Evolutionary conservation across 345 rosid genomes (phyloP), one percentile per base, ranked within the genome.

Genomic region (Cardiospermum halicacabum): DNA sequence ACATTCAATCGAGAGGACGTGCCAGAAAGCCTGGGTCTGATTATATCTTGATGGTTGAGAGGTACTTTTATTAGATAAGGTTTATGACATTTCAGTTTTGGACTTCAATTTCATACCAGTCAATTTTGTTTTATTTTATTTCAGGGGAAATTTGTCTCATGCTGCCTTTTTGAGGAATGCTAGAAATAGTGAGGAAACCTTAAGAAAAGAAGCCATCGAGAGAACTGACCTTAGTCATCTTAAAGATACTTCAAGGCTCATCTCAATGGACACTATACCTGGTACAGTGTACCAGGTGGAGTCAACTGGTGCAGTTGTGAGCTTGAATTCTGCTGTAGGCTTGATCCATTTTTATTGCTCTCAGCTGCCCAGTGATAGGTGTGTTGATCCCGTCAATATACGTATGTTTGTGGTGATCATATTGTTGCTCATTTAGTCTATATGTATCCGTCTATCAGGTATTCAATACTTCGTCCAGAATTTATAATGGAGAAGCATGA

Each of bases 1-100:
- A 94, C 70, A 94, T 94, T 75, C 99, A 94, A 80, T 94, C 99
- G 0, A 88, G 99, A 67, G 99, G 99, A 63, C 91, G 99, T 75
- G 99, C 99, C 55, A 85, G 99, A 81, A 94, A 94, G 78, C 97
- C 99, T 73, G 99, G 99, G 42, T 94, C 99, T 72, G 95, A 87
- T 85, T 94, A 94, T 62, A 89, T 94, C 71, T 86, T 94, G 81
- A 94, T 94, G 99, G 88, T 85, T 74, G 99, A 94, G 84, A 91
- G 99, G 99, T 94, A 78, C 45, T 67, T 12, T 11, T 32, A 21
- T 48, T 56, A 37, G 58, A 39, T 66, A 56, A 62, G 24, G 37
- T 64, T n/a, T 5, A 26, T 30, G 58, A 8, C 63, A 34, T 50
- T 22, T 32, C 50, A n/a, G n/a, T n/a, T 63, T 61, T 49, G 18